A percentile compares a stretch with the other conserved stretches of the same genome.
Evolutionary conservation across 257 asterid genomes (phyloP).

Genomic region (Catharanthus roseus): DNA sequence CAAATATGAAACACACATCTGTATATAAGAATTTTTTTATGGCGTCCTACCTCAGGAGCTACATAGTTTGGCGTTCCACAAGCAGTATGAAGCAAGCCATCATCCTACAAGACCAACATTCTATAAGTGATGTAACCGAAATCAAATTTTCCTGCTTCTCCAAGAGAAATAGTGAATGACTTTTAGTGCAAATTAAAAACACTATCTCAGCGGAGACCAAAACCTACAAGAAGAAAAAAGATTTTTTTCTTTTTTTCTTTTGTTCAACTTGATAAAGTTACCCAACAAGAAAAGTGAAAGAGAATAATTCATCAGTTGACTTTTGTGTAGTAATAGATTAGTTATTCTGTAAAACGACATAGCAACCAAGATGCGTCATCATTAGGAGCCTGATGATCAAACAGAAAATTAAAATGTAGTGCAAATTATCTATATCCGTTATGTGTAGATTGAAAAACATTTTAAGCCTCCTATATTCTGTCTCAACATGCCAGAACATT

Average conservation of each 20-base stretch:
- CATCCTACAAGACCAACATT: constrained; percentile 54
- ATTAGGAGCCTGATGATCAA: neutral
- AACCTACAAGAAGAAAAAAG: no score
- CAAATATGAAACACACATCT: neutral
- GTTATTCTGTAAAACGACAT: neutral
- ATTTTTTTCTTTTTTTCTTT: no score
- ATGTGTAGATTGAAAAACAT: neutral
- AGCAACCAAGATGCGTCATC: neutral
- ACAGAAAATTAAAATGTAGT: no score
- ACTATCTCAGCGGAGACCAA: neutral
- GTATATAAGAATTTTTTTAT: constrained; percentile 2
- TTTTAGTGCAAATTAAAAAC: neutral
- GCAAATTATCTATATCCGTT: neutral
- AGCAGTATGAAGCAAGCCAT: constrained; percentile 89
- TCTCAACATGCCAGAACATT: neutral
- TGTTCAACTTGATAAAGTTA: neutral
- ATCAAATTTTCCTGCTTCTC: neutral
- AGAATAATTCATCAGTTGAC: neutral
- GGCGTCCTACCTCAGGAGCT: constrained; percentile 79
- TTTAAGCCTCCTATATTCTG: neutral
- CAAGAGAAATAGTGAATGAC: neutral
- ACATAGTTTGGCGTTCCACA: constrained; percentile 98
- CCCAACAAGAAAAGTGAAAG: no score
- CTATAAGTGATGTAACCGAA: neutral
- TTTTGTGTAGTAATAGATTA: no score